A percentile compares a stretch with the other conserved stretches of the same genome.
These are phyloP conservation scores for Berkeleyomyces basicola DNA, from an alignment of 2,329 filamentous ascomycete genomes.

Conservation along the genomic window DNA sequence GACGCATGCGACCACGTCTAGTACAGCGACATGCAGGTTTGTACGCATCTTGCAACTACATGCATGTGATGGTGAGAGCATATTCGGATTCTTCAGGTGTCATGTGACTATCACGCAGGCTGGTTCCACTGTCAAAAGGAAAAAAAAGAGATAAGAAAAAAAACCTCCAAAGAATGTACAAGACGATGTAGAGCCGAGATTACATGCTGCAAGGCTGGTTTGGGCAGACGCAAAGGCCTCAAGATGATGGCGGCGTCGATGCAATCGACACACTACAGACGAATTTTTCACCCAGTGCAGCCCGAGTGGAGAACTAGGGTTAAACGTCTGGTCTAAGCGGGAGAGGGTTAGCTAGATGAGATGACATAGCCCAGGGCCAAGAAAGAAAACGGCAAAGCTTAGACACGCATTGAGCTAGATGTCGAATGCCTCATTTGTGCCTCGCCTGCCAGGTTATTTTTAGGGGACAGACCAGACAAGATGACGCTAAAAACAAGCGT, in stretches of 20 bases:
- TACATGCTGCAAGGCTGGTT: neutral
- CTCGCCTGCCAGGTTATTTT: neutral
- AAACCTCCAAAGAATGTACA: neutral
- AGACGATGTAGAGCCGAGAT: neutral
- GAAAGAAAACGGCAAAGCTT: neutral
- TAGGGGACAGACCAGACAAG: neutral
- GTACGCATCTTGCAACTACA: too few relatives aligned
- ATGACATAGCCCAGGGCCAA: neutral
- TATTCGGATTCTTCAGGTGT: neutral
- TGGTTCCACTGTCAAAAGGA: neutral
- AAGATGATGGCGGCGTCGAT: neutral
- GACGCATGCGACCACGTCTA: too few relatives aligned
- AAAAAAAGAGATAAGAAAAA: neutral
- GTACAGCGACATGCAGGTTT: too few relatives aligned
- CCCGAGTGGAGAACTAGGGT: too few relatives aligned
- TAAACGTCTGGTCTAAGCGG: too few relatives aligned
- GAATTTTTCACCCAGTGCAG: neutral
- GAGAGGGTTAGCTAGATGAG: neutral
- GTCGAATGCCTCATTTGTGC: neutral
- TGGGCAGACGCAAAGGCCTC: neutral
- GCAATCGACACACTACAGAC: neutral
- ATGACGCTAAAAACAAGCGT: neutral
- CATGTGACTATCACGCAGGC: neutral
- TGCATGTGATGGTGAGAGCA: too few relatives aligned
- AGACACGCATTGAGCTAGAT: neutral